Conservation (phyloP, 805 yeast genomes). For the Metschnikowia corniflorae region DNA sequence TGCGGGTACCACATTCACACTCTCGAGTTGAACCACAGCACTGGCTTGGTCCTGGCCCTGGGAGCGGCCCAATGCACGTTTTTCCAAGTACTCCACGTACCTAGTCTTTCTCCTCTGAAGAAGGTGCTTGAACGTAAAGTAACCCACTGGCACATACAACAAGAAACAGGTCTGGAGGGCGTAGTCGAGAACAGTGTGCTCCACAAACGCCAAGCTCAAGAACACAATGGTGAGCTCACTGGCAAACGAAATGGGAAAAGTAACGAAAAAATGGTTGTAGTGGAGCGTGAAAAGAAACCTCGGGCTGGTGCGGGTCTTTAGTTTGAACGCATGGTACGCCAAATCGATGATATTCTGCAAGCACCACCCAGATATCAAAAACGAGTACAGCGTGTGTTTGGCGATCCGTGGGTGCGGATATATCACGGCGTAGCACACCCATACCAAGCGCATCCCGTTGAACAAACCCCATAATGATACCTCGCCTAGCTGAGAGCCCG, state of each 20-base stretch:
- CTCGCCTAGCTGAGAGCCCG: constrained; percentile 2
- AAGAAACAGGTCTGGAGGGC: constrained; percentile 26
- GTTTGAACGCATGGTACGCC: constrained; percentile 33
- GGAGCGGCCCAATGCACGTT: constrained; percentile 14
- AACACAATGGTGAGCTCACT: constrained; percentile 36
- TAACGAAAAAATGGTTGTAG: constrained; percentile 31
- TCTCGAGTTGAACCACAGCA: too few species aligned
- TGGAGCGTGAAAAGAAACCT: constrained; percentile 34
- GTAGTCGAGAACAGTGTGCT: constrained; percentile 23
- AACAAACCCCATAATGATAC: constrained; percentile 28
- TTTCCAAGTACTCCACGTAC: constrained; percentile 23
- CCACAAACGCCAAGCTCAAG: constrained; percentile 34
- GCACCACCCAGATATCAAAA: constrained; percentile 37
- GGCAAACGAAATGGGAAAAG: constrained; percentile 30
- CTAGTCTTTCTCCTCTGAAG: constrained; percentile 17
- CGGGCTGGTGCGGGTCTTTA: constrained; percentile 36
- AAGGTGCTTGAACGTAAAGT: constrained; percentile 33
- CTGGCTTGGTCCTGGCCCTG: too few species aligned
- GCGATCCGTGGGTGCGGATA: constrained; percentile 41
- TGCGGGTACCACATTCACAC: too few species aligned
- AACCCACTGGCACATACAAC: constrained; percentile 35
- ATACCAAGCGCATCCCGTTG: constrained; percentile 30
- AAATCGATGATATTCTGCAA: constrained; percentile 30
- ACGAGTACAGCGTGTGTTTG: constrained; percentile 39
- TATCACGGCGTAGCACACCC: constrained; percentile 41